Conservation (phyloP, 2,329 filamentous ascomycete species). For the Arthrobotrys iridis region DNA sequence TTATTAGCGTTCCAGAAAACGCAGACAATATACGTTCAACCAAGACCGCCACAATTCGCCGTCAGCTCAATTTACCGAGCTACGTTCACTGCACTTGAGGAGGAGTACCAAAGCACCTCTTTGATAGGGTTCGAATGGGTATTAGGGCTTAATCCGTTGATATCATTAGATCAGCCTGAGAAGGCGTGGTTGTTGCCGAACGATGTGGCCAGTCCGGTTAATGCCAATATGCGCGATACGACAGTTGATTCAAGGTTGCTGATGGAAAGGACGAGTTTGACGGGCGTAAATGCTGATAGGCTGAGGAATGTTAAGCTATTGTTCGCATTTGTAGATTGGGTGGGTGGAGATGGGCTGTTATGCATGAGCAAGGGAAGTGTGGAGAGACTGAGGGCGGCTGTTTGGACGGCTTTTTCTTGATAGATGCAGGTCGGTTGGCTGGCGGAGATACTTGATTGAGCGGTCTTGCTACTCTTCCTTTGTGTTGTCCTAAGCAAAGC, state of each 20-base stretch:
- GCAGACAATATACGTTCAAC: conserved; percentile 78
- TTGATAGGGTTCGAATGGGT: conserved; percentile 75
- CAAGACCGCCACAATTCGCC: conserved; percentile 74
- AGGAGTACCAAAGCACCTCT: conserved; percentile 64
- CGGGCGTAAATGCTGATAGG: conserved; percentile 67
- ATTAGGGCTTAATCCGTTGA: conserved; percentile 71
- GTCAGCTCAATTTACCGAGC: conserved; percentile 75
- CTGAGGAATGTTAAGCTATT: conserved; percentile 72
- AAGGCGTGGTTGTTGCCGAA: conserved; percentile 70
- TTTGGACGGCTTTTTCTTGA: conserved; percentile 62
- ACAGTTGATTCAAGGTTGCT: conserved; percentile 78
- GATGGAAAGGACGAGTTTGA: conserved; percentile 67
- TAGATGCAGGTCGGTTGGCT: conserved; percentile 9
- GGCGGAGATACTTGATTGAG: not conserved
- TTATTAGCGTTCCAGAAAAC: conserved; percentile 72
- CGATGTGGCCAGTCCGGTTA: conserved; percentile 63
- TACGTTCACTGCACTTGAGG: conserved; percentile 77
- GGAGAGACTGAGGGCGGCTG: conserved; percentile 66
- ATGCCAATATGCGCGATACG: conserved; percentile 68
- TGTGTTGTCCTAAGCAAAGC: conserved; percentile 13
- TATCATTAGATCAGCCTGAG: conserved; percentile 72
- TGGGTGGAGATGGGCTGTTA: conserved; percentile 62
- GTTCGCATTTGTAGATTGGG: conserved; percentile 73
- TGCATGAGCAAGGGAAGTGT: conserved; percentile 70
- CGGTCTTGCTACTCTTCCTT: not conserved